These are phyloP conservation scores for Trichoderma sp. DNA, from an alignment of 2,329 filamentous ascomycete species.

Conservation along the genomic window DNA sequence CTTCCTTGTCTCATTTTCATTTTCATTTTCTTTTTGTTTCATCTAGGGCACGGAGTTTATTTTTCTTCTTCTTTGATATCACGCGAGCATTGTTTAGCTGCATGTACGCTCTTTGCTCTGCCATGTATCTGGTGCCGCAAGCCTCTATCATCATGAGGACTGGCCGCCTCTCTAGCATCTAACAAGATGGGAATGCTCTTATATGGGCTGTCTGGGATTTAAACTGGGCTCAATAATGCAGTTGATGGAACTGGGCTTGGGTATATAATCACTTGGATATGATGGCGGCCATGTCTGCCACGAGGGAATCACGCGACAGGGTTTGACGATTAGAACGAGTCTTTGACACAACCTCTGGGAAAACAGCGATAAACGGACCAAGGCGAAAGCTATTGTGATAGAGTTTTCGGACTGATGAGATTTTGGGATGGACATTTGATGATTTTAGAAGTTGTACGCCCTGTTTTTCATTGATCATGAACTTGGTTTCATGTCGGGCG, in stretches of 20 bases:
- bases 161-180: neutral
- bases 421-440: neutral
- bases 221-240: neutral
- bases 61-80: neutral
- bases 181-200: neutral
- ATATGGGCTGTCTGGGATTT: neutral
- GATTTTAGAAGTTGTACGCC: neutral
- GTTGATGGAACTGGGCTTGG: neutral
- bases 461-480: neutral
- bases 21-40: neutral
- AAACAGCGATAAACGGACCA: neutral
- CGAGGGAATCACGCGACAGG: neutral
- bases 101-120: neutral
- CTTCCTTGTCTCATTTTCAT: neutral
- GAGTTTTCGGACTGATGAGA: neutral
- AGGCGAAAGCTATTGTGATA: neutral
- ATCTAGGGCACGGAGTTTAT: neutral
- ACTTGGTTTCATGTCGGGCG: neutral
- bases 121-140: neutral
- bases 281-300: neutral
- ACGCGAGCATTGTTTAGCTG: neutral
- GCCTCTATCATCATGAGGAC: neutral
- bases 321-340: neutral
- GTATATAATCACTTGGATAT: neutral
- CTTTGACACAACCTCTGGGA: conserved; percentile 2